Evolutionary conservation across 257 asterid genomes (phyloP), one percentile per base, ranked within the genome.

Genomic region (Gynochthodes officinalis): DNA sequence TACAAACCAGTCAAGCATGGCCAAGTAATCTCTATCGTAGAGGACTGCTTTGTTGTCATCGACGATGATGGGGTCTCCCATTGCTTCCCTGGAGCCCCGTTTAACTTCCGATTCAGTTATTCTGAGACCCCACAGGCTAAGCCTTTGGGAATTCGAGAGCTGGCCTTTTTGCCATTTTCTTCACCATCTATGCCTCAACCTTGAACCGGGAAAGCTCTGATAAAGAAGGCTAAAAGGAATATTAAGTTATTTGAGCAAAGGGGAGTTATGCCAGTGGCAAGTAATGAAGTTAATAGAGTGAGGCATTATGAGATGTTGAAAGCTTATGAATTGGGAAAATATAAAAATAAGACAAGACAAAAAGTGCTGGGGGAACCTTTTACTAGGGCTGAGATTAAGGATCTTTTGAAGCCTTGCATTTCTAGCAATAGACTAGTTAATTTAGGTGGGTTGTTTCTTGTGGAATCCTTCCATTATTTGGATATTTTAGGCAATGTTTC

Each of bases 121-220:
- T 94, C 98, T 0, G 99, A 94, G 73, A 83, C 87, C 13, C 99
- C 99, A 0, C 86, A 84, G 72, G 97, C 81, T 25, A 76, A 84
- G 82, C 97, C 99, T 0, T 19, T 94, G 18, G 99, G 96, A 8
- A 84, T 94, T 78, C 86, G 99, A 18, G 99, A 91, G 80, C 98
- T 98, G 1, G 97, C 92, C 1, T 89, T 94, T 70, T 74, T 94
- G 76, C 99, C 99, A 23, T 91, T 94, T 72, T 97, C 96, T 5
- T 98, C 99, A 69, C 93, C 97, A 10, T 84, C 90, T 18, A 94
- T 91, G 97, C 88, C 96, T 58, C 85, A 98, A 72, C 99, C 99
- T 4, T 94, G 99, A 98, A 94, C 98, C 6, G 97, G 99, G 40
- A 94, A 94, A 76, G 98, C 97, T 18, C 99, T 97, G 3, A 72